Evolutionary conservation across 768 basidiomycete species (phyloP).

Genomic region (Russula virescens): DNA sequence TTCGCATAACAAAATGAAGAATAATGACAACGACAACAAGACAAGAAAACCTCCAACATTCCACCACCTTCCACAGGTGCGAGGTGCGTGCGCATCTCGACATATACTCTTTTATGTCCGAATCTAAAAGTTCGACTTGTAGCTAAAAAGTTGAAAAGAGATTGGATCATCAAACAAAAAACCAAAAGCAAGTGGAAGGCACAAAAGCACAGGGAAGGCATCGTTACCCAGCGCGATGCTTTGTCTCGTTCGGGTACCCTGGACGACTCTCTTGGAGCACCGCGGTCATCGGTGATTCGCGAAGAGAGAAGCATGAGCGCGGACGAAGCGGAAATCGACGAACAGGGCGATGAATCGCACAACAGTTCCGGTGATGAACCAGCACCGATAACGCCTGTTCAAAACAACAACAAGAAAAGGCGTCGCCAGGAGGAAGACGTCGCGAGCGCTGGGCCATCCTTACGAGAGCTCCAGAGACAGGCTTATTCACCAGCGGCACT

Average conservation of each 20-base stretch:
- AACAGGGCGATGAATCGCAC: slow-evolving; percentile 19
- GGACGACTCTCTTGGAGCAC: not conserved
- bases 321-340: slow-evolving; percentile 24
- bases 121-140: not conserved
- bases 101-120: no score
- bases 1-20: no score
- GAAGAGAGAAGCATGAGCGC: slow-evolving; percentile 5
- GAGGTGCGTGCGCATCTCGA: slow-evolving; percentile 39
- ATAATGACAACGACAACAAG: slow-evolving; percentile 38
- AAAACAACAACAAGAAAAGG: not conserved
- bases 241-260: not conserved
- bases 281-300: slow-evolving; percentile 13
- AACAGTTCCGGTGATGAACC: not conserved
- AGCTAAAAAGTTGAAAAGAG: slow-evolving; percentile 79
- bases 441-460: slow-evolving; percentile 28
- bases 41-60: slow-evolving; percentile 66
- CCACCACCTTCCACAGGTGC: slow-evolving; percentile 53
- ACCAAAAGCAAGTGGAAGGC: slow-evolving; percentile 74
- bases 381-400: not conserved
- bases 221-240: slow-evolving; percentile 24
- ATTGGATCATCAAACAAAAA: slow-evolving; percentile 73
- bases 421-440: not conserved
- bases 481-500: slow-evolving; percentile 57
- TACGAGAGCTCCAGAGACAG: slow-evolving; percentile 56
- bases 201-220: slow-evolving; percentile 51